These are phyloP conservation scores for Prunus mume DNA, from an alignment of 306 rosid species.

Conservation along the genomic window DNA sequence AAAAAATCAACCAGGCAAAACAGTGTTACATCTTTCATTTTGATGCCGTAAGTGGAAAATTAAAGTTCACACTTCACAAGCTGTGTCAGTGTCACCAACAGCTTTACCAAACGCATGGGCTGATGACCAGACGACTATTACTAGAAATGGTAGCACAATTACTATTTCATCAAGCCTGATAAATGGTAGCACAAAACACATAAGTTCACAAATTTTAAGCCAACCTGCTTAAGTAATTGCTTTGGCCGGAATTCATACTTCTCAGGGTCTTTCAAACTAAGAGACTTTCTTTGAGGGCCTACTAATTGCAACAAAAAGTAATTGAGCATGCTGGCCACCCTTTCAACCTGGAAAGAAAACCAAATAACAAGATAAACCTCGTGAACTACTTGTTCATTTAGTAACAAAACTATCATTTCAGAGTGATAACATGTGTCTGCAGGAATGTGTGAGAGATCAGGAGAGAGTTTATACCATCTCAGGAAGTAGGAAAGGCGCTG, in stretches of 20 bases:
- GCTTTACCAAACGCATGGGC: too few species aligned
- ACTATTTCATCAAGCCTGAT: background rate
- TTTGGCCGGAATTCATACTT: constrained; percentile 96
- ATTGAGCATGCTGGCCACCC: constrained; percentile 99
- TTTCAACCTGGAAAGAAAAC: constrained; percentile 62
- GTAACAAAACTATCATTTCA: constrained; percentile 4
- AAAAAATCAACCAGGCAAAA: too few species aligned
- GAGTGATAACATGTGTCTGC: constrained; percentile 7
- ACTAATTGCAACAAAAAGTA: constrained; percentile 92
- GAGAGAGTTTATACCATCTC: constrained; percentile 71
- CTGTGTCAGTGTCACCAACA: too few species aligned
- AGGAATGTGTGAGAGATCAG: constrained; percentile 4
- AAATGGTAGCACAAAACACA: background rate
- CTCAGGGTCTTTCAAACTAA: constrained; percentile 92
- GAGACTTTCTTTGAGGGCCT: constrained; percentile 97
- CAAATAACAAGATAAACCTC: background rate
- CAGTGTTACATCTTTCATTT: too few species aligned
- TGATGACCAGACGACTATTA: too few species aligned
- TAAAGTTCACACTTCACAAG: too few species aligned
- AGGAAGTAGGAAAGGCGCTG: constrained; percentile 93
- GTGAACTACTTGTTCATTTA: constrained; percentile 2
- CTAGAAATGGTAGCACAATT: too few species aligned
- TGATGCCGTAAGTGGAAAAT: too few species aligned
- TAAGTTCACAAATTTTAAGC: constrained; percentile 11
- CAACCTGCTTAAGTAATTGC: constrained; percentile 91